These are phyloP conservation scores for Pyrenophora graminea DNA, from an alignment of 2,329 filamentous ascomycete genomes.

Conservation along the genomic window DNA sequence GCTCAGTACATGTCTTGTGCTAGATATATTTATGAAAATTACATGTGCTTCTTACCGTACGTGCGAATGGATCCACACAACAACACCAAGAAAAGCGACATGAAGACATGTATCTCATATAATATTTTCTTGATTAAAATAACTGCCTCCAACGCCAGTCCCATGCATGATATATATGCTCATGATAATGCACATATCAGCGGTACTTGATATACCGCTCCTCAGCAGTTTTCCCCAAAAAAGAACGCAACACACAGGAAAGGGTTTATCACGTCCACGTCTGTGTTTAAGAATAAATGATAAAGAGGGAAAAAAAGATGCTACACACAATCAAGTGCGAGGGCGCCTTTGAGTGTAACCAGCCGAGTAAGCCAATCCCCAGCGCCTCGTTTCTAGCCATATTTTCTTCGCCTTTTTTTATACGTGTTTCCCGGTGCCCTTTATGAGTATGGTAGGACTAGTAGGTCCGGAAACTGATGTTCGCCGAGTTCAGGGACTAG, in stretches of 20 bases:
- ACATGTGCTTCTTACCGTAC: too few relatives aligned
- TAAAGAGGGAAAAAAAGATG: too few relatives aligned
- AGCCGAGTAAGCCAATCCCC: too few relatives aligned
- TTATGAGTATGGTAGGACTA: not conserved
- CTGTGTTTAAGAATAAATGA: not conserved
- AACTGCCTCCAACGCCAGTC: conserved; percentile 6
- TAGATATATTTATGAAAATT: too few relatives aligned
- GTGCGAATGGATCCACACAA: not conserved
- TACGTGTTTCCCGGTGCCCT: not conserved
- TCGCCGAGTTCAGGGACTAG: conserved; percentile 46
- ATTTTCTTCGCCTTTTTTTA: too few relatives aligned
- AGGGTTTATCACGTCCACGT: not conserved
- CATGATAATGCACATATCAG: conserved; percentile 7
- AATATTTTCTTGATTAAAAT: conserved; percentile 2
- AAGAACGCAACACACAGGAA: not conserved
- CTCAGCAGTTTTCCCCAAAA: conserved; percentile 19
- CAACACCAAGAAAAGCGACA: not conserved
- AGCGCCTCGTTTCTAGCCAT: too few relatives aligned
- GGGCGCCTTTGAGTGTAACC: too few relatives aligned
- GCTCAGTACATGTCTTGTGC: too few relatives aligned
- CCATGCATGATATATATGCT: conserved; percentile 14
- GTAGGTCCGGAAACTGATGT: not conserved
- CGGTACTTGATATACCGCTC: conserved; percentile 28
- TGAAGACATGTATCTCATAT: not conserved
- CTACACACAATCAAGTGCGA: not conserved